These are phyloP conservation scores for Urtica urens DNA, from an alignment of 306 rosid genomes.

Conservation along the genomic window DNA sequence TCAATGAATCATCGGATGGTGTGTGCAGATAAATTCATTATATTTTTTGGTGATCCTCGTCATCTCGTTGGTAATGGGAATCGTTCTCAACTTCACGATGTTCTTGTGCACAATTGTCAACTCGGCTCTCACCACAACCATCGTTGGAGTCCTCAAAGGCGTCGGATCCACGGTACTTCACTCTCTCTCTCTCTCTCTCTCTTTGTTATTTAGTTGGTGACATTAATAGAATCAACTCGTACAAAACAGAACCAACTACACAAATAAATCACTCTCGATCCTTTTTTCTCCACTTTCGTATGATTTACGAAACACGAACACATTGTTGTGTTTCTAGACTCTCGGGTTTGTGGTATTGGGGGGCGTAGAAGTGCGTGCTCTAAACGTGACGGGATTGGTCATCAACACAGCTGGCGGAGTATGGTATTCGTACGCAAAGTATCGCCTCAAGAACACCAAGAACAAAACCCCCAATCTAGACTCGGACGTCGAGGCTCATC, in stretches of 20 bases:
- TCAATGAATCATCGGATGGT: not conserved
- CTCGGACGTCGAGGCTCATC: slow-evolving; percentile 47
- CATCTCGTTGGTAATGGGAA: slow-evolving; percentile 83
- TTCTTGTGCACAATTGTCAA: slow-evolving; percentile 91
- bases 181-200: slow-evolving; percentile 19
- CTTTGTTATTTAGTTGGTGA: slow-evolving; percentile 15
- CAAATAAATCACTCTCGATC: not conserved
- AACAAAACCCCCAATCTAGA: slow-evolving; percentile 38
- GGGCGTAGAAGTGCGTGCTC: slow-evolving; percentile 72
- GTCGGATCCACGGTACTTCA: slow-evolving; percentile 87
- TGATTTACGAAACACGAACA: not conserved
- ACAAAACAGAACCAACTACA: not conserved
- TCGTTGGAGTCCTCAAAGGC: slow-evolving; percentile 95
- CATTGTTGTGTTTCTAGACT: slow-evolving; percentile 42
- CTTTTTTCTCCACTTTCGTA: not conserved
- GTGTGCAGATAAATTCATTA: slow-evolving; percentile 65
- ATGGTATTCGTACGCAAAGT: slow-evolving; percentile 89
- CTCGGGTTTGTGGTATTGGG: slow-evolving; percentile 79
- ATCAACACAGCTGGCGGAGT: slow-evolving; percentile 93
- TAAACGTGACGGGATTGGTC: slow-evolving; percentile 76
- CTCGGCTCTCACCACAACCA: slow-evolving; percentile 89
- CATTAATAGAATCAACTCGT: slow-evolving; percentile 3
- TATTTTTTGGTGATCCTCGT: slow-evolving; percentile 62
- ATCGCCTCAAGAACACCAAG: slow-evolving; percentile 60
- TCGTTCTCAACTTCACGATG: slow-evolving; percentile 94